A percentile compares a stretch with the other conserved stretches of the same genome.
Evolutionary conservation across 1,284 basidiomycete species (phyloP).

Genomic region (Leccinum subrobustum): DNA sequence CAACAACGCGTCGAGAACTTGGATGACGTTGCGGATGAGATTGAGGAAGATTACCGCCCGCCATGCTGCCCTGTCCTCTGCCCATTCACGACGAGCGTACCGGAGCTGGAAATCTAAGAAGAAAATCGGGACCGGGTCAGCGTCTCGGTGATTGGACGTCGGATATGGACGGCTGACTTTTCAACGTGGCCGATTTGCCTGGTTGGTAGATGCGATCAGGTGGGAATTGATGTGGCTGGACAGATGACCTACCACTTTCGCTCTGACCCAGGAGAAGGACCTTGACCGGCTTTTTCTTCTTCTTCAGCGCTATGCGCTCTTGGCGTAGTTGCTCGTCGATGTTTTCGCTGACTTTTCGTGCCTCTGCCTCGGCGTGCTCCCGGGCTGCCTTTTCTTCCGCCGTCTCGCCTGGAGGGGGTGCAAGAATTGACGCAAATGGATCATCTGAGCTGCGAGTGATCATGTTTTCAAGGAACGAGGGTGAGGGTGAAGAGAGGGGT

Average conservation of each 20-base stretch:
- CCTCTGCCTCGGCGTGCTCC: conserved; percentile 57
- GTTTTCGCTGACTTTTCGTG: conserved; percentile 56
- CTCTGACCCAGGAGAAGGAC: conserved; percentile 68
- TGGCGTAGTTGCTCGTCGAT: conserved; percentile 66
- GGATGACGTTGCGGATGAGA: conserved; percentile 65
- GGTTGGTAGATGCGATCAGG: conserved; percentile 17
- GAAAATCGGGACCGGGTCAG: conserved; percentile 1
- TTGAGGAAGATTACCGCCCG: conserved; percentile 73
- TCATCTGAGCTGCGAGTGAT: conserved; percentile 40
- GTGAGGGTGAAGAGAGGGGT: background rate
- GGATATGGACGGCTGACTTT: conserved; percentile 38
- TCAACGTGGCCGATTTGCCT: conserved; percentile 55
- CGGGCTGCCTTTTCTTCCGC: conserved; percentile 49
- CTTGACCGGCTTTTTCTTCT: conserved; percentile 56
- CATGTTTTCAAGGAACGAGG: conserved; percentile 10
- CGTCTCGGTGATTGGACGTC: background rate
- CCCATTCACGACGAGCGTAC: conserved; percentile 65
- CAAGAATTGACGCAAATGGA: conserved; percentile 54
- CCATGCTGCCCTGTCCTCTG: conserved; percentile 68
- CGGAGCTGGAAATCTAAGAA: conserved; percentile 66
- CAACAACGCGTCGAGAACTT: conserved; percentile 54
- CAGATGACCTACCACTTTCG: conserved; percentile 57
- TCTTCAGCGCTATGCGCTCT: conserved; percentile 53
- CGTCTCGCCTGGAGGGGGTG: conserved; percentile 60
- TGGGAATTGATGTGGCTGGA: conserved; percentile 35